A percentile compares a stretch with the other conserved stretches of the same genome.
These are phyloP conservation scores for Besnoitia besnoiti DNA, from an alignment of 169 alveolate genomes.

Conservation along the genomic window DNA sequence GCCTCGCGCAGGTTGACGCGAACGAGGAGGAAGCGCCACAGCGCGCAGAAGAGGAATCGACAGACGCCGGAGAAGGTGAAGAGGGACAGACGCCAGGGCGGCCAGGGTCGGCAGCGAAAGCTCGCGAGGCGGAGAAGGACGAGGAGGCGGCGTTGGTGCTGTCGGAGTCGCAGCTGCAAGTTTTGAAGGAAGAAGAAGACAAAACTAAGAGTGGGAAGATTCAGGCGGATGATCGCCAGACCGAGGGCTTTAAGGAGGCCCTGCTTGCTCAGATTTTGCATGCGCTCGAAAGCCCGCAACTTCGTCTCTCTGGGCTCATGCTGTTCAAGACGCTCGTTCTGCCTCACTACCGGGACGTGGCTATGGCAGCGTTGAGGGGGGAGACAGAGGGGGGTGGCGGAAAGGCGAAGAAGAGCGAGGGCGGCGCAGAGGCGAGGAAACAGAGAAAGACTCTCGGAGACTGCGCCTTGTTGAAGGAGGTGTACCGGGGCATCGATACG, in stretches of 20 bases:
- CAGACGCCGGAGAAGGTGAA: not conserved
- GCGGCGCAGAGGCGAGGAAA: not conserved
- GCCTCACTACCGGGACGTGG: slow-evolving; percentile 63
- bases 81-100: not conserved
- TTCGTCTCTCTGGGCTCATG: slow-evolving; percentile 65
- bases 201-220: not conserved
- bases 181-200: not conserved
- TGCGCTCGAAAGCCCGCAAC: slow-evolving; percentile 60
- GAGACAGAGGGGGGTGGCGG: slow-evolving; percentile 16
- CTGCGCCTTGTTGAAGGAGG: slow-evolving; percentile 29
- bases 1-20: not conserved
- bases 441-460: slow-evolving; percentile 11
- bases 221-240: not conserved
- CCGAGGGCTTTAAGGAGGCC: slow-evolving; percentile 52
- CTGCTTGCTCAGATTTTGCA: slow-evolving; percentile 65
- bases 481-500: slow-evolving; percentile 58
- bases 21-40: no score
- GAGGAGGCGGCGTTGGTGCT: not conserved
- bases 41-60: not conserved
- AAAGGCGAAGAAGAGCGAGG: slow-evolving; percentile 37
- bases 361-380: slow-evolving; percentile 34
- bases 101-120: not conserved
- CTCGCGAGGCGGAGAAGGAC: not conserved
- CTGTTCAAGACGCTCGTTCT: slow-evolving; percentile 61
- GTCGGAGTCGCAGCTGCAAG: slow-evolving; percentile 4